Base-by-base conservation (phyloP, 1,284 basidiomycete species). In the Pyrrhoderma lamaoense region DNA sequence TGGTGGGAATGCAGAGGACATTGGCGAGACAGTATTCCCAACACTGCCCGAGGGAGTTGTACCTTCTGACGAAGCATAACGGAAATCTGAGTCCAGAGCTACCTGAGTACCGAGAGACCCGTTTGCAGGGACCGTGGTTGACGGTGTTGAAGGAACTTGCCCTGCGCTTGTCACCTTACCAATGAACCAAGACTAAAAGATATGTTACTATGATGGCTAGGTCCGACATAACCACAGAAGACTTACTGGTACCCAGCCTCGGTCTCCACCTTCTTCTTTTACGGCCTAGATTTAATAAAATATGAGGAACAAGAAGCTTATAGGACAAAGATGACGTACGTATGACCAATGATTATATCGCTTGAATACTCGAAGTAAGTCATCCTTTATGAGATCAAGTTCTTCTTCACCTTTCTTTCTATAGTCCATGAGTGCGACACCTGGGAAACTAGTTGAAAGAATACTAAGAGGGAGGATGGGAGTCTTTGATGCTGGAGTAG, bases 311-410 rank as follows among this genome's bases (percentile, higher is more conserved):
- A 18, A 22, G 19, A 38, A 43, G 22, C 16, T 9, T 21, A 44
- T n/a, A n/a, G n/a, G n/a, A n/a, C n/a, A 34, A 21, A n/a, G 19
- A 25, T 9, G 27, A 45, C 58, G 16, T 49, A 62, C 61, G 59
- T 73, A 74, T 48, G 67, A 73, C 74, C 76, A 79, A 61, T 78
- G 74, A 57, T 79, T 79, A 63, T 80, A 80, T 58, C 74, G 70
- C 67, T 82, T 82, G 64, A 80, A 80, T 43, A 83, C 79, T 42
- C 76, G 64, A 27, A 83, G 61, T 9, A 65, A 63, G 45, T 79
- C 74, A 45, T 73, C 76, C 57, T 76, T 76, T 49, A 64, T 64
- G 35, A 82, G 61, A 13, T 67, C 65, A 49, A 82, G 61, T 59
- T 79, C 75, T 53, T 76, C 76, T 14, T 71, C 69, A 11, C 71